These are phyloP conservation scores for Alternaria arborescens DNA, from an alignment of 2,329 filamentous ascomycete species.

Conservation along the genomic window DNA sequence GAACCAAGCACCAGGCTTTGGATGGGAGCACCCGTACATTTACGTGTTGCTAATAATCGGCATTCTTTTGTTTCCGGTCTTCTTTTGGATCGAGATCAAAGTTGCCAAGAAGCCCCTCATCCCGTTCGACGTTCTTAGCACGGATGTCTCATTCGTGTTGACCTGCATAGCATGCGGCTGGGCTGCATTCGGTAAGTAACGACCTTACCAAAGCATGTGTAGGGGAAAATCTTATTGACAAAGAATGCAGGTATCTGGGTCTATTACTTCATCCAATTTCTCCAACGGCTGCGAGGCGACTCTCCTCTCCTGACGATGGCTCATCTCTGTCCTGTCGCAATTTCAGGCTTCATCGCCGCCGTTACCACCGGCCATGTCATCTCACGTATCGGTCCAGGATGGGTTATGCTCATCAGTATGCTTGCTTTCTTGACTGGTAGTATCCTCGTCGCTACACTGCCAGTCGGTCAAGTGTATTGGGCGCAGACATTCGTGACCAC, in stretches of 20 bases:
- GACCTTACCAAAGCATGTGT: background rate
- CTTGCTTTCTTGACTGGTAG: slow-evolving; percentile 46
- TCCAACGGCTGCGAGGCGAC: slow-evolving; percentile 32
- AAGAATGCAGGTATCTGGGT: slow-evolving; percentile 33
- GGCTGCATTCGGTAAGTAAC: slow-evolving; percentile 43
- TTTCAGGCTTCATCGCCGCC: slow-evolving; percentile 45
- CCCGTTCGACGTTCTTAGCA: slow-evolving; percentile 62
- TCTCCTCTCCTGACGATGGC: slow-evolving; percentile 42
- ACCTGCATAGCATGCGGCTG: slow-evolving; percentile 59
- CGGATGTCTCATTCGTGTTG: slow-evolving; percentile 64
- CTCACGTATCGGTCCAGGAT: slow-evolving; percentile 35
- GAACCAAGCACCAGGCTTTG: slow-evolving; percentile 69
- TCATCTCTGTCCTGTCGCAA: slow-evolving; percentile 34
- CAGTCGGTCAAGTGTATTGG: slow-evolving; percentile 55
- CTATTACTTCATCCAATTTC: slow-evolving; percentile 46
- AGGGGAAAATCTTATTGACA: background rate
- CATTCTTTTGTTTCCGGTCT: slow-evolving; percentile 61
- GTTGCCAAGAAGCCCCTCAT: slow-evolving; percentile 63
- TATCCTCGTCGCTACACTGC: slow-evolving; percentile 53
- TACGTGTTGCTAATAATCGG: slow-evolving; percentile 67
- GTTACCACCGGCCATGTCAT: slow-evolving; percentile 44
- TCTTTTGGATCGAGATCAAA: slow-evolving; percentile 62
- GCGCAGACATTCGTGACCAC: slow-evolving; percentile 47
- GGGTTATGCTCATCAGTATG: slow-evolving; percentile 47
- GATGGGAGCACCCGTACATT: slow-evolving; percentile 67